Conservation (phyloP, 2,329 filamentous ascomycete genomes). For the Aspergillus unguis region DNA sequence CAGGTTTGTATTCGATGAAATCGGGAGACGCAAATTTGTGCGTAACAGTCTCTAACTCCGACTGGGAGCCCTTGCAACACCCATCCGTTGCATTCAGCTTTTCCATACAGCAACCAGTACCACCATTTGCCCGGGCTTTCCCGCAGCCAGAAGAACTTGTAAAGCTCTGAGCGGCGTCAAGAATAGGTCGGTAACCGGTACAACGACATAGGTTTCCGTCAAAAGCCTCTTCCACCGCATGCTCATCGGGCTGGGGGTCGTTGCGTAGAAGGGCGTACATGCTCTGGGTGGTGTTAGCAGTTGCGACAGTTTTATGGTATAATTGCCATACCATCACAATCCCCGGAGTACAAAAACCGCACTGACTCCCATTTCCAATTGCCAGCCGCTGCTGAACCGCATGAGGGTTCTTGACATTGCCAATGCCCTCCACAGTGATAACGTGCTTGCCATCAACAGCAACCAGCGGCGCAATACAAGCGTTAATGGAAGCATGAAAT, state of each 20-base stretch:
- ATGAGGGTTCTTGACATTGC: slow-evolving; percentile 80
- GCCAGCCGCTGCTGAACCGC: slow-evolving; percentile 88
- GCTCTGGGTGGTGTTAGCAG: slow-evolving; percentile 53
- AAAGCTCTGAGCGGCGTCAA: slow-evolving; percentile 92
- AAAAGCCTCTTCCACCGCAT: slow-evolving; percentile 91
- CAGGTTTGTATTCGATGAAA: slow-evolving; percentile 90
- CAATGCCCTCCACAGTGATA: slow-evolving; percentile 95
- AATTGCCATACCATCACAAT: slow-evolving; percentile 73
- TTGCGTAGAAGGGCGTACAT: slow-evolving; percentile 90
- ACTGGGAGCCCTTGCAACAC: slow-evolving; percentile 66
- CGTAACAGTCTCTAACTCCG: slow-evolving; percentile 23
- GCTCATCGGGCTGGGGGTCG: slow-evolving; percentile 69
- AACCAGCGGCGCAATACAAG: slow-evolving; percentile 86
- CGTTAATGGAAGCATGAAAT: slow-evolving; percentile 96
- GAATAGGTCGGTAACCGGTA: slow-evolving; percentile 89
- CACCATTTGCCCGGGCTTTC: slow-evolving; percentile 56
- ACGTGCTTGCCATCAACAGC: slow-evolving; percentile 97
- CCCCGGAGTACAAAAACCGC: slow-evolving; percentile 91
- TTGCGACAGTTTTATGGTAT: too few relatives aligned
- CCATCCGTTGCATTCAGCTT: slow-evolving; percentile 54
- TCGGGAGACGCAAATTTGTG: slow-evolving; percentile 77
- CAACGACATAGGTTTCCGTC: slow-evolving; percentile 95
- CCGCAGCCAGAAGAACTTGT: slow-evolving; percentile 52
- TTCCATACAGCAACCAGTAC: slow-evolving; percentile 70
- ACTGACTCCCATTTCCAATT: slow-evolving; percentile 88